Conservation (phyloP, 2,329 filamentous ascomycete species). For the Colletotrichum sp. region DNA sequence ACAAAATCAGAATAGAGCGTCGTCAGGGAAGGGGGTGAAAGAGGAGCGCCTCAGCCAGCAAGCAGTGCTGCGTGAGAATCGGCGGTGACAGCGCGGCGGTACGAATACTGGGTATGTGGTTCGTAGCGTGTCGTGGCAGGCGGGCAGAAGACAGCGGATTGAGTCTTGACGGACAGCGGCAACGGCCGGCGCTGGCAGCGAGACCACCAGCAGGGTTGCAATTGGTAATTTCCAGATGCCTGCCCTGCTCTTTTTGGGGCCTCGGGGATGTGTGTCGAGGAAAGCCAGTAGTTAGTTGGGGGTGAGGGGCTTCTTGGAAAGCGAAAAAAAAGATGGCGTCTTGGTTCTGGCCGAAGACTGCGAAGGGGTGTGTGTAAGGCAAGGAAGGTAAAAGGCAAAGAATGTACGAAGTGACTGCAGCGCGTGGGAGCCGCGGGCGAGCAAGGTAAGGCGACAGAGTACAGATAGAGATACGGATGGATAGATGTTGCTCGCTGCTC, state of each 20-base stretch:
- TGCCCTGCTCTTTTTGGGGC: slow-evolving; percentile 9
- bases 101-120: background rate
- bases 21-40: background rate
- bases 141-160: background rate
- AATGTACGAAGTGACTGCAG: background rate
- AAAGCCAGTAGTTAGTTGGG: background rate
- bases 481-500: background rate
- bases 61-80: background rate
- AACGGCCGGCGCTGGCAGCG: background rate
- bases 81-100: background rate
- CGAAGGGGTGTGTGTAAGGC: background rate
- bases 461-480: background rate
- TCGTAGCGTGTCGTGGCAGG: background rate
- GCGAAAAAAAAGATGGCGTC: background rate
- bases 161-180: slow-evolving; percentile 3
- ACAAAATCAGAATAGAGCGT: background rate
- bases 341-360: background rate
- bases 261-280: slow-evolving; percentile 8
- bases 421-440: background rate
- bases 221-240: slow-evolving; percentile 24
- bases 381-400: background rate
- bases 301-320: background rate
- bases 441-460: background rate
- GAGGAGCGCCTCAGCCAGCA: background rate
- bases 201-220: slow-evolving; percentile 23